Evolutionary conservation across 73 alveolate species (phyloP).

Genomic region (Paraurostyla sp.): DNA sequence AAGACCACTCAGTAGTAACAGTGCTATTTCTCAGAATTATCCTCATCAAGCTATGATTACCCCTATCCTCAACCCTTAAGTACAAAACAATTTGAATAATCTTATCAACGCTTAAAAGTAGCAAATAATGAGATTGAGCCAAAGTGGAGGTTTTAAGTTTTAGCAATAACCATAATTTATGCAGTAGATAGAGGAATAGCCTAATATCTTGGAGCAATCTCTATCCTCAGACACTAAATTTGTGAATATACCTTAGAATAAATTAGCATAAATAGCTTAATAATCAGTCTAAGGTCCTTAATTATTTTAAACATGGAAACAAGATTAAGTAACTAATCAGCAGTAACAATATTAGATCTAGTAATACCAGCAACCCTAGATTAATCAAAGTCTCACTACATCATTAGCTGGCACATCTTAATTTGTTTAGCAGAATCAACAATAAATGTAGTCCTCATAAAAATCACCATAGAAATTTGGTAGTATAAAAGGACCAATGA

Average conservation of each 20-base stretch:
- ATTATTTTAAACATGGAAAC: slow-evolving; percentile 1
- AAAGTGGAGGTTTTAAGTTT: slow-evolving; percentile 20
- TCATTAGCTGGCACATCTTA: slow-evolving; percentile 29
- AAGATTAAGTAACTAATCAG: not conserved
- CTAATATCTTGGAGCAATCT: slow-evolving; percentile 39
- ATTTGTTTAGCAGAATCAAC: not conserved
- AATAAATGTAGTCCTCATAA: not conserved
- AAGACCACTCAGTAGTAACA: slow-evolving; percentile 8
- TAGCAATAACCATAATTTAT: not conserved
- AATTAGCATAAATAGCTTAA: slow-evolving; percentile 1
- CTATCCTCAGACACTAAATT: slow-evolving; percentile 53
- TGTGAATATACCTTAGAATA: slow-evolving; percentile 16
- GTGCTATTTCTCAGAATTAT: not conserved
- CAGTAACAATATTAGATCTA: not conserved
- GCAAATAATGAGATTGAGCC: slow-evolving; percentile 16
- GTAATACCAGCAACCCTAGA: not conserved
- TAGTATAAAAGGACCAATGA: not conserved
- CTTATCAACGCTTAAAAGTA: not conserved
- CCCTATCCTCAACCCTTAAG: slow-evolving; percentile 9
- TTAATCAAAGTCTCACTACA: not conserved
- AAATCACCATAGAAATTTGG: not conserved
- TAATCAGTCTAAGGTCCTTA: not conserved
- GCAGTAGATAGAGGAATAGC: not conserved
- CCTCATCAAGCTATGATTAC: not conserved
- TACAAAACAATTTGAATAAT: slow-evolving; percentile 24